These are phyloP conservation scores for Septoria linicola DNA, from an alignment of 2,329 filamentous ascomycete species.

Conservation along the genomic window DNA sequence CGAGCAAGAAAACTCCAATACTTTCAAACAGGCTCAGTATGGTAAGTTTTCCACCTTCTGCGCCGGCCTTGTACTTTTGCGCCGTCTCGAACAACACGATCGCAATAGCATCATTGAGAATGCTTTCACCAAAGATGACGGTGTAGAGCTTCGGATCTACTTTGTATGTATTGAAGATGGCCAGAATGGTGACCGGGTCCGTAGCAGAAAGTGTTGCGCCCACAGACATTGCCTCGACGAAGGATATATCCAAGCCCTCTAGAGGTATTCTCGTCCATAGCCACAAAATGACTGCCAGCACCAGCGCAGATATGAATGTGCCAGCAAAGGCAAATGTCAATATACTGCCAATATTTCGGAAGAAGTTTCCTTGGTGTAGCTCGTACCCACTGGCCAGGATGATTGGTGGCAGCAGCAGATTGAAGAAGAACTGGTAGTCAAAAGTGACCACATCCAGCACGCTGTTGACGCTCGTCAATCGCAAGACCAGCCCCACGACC, in stretches of 20 bases:
- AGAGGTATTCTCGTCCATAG: slow-evolving; percentile 85
- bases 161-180: slow-evolving; percentile 99
- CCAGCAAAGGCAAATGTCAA: slow-evolving; percentile 96
- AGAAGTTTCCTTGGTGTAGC: slow-evolving; percentile 97
- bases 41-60: slow-evolving; percentile 67
- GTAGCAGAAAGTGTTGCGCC: slow-evolving; percentile 95
- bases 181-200: slow-evolving; percentile 94
- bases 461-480: slow-evolving; percentile 75
- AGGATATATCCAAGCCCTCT: slow-evolving; percentile 80
- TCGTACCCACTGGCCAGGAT: slow-evolving; percentile 97
- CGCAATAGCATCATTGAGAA: slow-evolving; percentile 95
- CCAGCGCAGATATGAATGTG: slow-evolving; percentile 95
- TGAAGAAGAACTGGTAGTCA: slow-evolving; percentile 99
- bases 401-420: slow-evolving; percentile 95
- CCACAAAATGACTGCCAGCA: slow-evolving; percentile 84
- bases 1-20: slow-evolving; percentile 88
- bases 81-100: slow-evolving; percentile 99
- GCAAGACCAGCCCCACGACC: slow-evolving; percentile 86
- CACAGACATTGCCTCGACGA: slow-evolving; percentile 94
- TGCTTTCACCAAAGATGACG: slow-evolving; percentile 97
- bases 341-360: slow-evolving; percentile 95
- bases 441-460: slow-evolving; percentile 92
- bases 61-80: slow-evolving; percentile 81
- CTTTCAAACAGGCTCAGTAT: slow-evolving; percentile 84
- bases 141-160: slow-evolving; percentile 98